A percentile compares a stretch with the other conserved stretches of the same genome.
These are phyloP conservation scores for Aspergillus sp. DNA, from an alignment of 2,329 filamentous ascomycete genomes.

Conservation along the genomic window DNA sequence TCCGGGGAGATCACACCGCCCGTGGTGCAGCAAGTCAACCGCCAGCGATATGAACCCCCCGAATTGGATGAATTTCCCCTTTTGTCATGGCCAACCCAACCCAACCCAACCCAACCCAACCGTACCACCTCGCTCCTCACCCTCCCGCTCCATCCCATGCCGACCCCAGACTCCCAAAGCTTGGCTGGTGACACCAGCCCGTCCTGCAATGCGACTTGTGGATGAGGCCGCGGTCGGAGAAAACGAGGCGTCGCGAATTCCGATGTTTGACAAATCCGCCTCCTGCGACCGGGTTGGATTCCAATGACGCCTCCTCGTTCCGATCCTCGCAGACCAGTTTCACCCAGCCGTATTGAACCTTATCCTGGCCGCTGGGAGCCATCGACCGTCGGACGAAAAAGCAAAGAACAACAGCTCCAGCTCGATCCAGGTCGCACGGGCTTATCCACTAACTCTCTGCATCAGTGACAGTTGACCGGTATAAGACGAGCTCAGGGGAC, in stretches of 20 bases:
- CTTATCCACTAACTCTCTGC: not conserved
- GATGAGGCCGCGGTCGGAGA: not conserved
- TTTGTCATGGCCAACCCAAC: no score
- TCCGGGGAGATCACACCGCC: not conserved
- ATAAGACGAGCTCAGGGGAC: constrained; percentile 2
- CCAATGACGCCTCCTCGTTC: no score
- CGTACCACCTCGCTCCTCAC: no score
- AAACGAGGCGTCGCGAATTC: not conserved
- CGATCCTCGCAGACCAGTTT: no score
- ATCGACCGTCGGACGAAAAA: not conserved
- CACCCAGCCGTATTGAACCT: no score
- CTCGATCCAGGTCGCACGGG: not conserved
- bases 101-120: no score
- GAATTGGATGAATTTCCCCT: no score
- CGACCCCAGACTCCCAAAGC: constrained; percentile 9
- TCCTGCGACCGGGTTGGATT: no score
- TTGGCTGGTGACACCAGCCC: constrained; percentile 3
- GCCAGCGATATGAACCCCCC: no score
- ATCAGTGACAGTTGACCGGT: not conserved
- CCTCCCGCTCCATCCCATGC: constrained; percentile 4
- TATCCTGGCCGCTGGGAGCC: not conserved
- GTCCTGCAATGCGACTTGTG: not conserved
- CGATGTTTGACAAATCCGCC: not conserved
- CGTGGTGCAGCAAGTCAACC: no score
- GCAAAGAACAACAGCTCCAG: not conserved